phyloP scores from a whole-genome alignment of 345 rosid species.

The Reutealis trisperma region DNA sequence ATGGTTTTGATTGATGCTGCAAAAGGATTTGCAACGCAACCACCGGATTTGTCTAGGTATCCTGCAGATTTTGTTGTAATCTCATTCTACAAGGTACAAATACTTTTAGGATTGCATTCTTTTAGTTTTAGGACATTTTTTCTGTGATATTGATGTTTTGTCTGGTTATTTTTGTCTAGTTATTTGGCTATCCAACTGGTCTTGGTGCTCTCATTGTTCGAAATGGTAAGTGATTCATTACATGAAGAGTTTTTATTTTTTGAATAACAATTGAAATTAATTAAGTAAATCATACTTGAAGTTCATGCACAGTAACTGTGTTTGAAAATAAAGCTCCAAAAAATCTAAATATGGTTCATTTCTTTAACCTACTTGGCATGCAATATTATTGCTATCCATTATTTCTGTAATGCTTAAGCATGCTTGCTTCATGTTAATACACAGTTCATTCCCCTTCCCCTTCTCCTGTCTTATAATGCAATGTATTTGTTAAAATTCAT shows the following conservation, averaged over 20 bases:
- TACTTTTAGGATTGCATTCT: not conserved
- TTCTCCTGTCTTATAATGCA: not conserved
- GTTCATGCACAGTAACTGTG: not conserved
- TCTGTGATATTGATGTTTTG: slow-evolving; percentile 21
- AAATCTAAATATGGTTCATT: not conserved
- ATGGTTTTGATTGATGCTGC: slow-evolving; percentile 88
- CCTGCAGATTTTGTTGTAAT: slow-evolving; percentile 91
- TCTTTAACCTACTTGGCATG: not conserved
- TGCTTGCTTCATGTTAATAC: not conserved
- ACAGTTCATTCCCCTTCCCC: not conserved
- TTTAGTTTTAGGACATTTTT: slow-evolving; percentile 6
- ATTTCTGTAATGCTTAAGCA: not conserved
- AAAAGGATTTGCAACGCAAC: slow-evolving; percentile 80
- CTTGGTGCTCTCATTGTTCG: slow-evolving; percentile 89
- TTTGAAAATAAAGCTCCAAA: not conserved
- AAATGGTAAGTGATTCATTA: slow-evolving; percentile 57
- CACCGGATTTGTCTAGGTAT: slow-evolving; percentile 73
- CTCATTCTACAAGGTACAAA: slow-evolving; percentile 73
- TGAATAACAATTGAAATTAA: not conserved
- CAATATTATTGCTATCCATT: not conserved
- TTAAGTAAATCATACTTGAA: not conserved
- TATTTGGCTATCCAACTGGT: slow-evolving; percentile 99
- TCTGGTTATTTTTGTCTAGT: slow-evolving; percentile 43
- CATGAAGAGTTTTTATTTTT: not conserved
- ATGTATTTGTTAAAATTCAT: too few relatives aligned